A percentile compares a stretch with the other conserved stretches of the same genome.
These are phyloP conservation scores for Lactuca saligna DNA, from an alignment of 129 eudicot species.

Conservation along the genomic window DNA sequence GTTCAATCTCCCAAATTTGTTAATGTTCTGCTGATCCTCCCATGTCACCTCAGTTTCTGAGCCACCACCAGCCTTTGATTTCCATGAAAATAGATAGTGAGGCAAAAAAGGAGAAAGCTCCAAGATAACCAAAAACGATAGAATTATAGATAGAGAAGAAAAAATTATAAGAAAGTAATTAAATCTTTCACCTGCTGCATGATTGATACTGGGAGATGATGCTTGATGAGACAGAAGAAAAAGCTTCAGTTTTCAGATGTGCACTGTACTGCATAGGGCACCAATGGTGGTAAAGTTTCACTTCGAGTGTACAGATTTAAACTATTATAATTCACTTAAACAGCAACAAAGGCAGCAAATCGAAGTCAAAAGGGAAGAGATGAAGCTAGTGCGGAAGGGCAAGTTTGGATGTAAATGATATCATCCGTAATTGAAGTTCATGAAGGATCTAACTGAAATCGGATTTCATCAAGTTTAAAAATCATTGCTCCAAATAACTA, in stretches of 20 bases:
- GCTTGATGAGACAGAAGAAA: constrained; percentile 16
- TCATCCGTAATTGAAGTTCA: too few species aligned
- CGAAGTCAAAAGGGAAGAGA: neutral
- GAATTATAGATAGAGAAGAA: neutral
- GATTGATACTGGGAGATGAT: constrained; percentile 25
- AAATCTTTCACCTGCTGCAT: constrained; percentile 48
- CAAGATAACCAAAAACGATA: neutral
- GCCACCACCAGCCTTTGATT: constrained; percentile 48
- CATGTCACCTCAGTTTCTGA: constrained; percentile 83
- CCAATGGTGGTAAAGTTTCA: constrained; percentile 8
- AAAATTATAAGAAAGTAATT: neutral
- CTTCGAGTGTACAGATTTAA: neutral
- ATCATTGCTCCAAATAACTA: too few species aligned
- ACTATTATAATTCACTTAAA: neutral
- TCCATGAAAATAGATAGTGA: constrained; percentile 12
- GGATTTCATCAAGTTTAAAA: constrained; percentile 6
- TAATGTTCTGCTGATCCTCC: constrained; percentile 97
- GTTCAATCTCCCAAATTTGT: constrained; percentile 85
- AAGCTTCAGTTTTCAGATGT: constrained; percentile 7
- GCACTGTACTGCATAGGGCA: constrained; percentile 13
- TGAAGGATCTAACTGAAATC: neutral
- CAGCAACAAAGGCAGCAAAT: neutral
- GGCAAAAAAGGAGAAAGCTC: neutral
- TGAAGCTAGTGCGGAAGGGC: neutral
- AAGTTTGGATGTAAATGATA: neutral